Evolutionary conservation across 2,329 filamentous ascomycete species (phyloP).

Genomic region (Trichothecium sympodiale): DNA sequence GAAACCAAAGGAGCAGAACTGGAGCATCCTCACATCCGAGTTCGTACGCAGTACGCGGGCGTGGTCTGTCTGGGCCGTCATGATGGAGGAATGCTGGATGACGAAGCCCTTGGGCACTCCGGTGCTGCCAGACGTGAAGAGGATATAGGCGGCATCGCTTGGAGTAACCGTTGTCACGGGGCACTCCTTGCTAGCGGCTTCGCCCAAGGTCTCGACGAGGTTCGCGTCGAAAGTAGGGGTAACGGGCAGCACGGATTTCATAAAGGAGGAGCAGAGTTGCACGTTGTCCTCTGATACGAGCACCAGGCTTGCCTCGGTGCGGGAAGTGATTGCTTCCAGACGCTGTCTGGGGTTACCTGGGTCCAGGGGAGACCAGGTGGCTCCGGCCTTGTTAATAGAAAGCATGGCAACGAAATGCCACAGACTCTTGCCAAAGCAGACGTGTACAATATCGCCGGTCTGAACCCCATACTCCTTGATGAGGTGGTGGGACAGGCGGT

Average conservation of each 20-base stretch:
- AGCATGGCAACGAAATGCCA: conserved; percentile 4
- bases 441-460: not conserved
- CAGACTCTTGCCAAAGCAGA: conserved; percentile 3
- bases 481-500: conserved; percentile 1
- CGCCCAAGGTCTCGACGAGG: not conserved
- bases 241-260: not conserved
- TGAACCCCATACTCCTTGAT: not conserved
- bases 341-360: not conserved
- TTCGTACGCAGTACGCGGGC: not conserved
- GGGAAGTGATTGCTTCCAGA: not conserved
- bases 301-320: not conserved
- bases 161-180: not conserved
- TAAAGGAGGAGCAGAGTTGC: not conserved
- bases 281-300: not conserved
- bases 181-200: not conserved
- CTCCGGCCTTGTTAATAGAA: conserved; percentile 4
- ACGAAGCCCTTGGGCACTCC: conserved; percentile 2
- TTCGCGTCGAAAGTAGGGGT: not conserved
- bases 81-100: not conserved
- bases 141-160: conserved; percentile 3
- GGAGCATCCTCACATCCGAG: conserved; percentile 2
- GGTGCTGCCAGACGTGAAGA: conserved; percentile 3
- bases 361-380: conserved; percentile 2
- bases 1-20: conserved; percentile 4
- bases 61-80: conserved; percentile 3